Percentiles rank a stretch among this genome's conserved stretches.
These are phyloP conservation scores for Amyloporia xantha DNA, from an alignment of 768 basidiomycete species.

Conservation along the genomic window DNA sequence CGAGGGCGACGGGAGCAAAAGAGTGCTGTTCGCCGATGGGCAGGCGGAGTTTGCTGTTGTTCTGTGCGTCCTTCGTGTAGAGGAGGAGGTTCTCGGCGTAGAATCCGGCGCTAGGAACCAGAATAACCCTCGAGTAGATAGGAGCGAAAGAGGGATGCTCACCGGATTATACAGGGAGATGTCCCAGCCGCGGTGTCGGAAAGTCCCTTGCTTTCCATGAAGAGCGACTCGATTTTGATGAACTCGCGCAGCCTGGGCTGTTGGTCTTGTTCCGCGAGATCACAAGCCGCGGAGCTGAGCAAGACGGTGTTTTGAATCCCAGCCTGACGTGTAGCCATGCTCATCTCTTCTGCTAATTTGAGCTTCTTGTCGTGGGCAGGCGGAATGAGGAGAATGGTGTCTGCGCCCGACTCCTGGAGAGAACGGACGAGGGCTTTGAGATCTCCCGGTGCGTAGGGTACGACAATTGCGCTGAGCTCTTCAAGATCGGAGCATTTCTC, in stretches of 20 bases:
- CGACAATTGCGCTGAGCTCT: not conserved
- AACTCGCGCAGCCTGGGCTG: constrained; percentile 28
- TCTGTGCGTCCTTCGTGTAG: constrained; percentile 23
- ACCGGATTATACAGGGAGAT: constrained; percentile 25
- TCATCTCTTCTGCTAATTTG: constrained; percentile 16
- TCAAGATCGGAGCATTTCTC: not conserved
- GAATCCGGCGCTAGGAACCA: constrained; percentile 19
- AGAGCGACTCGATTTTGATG: constrained; percentile 25
- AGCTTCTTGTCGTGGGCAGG: constrained; percentile 23
- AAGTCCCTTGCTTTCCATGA: constrained; percentile 17
- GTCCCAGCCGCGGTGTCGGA: constrained; percentile 20
- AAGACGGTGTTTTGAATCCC: constrained; percentile 20
- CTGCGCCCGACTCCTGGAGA: constrained; percentile 3
- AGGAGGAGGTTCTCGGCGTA: constrained; percentile 26
- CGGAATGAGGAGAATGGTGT: constrained; percentile 22
- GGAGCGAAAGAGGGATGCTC: not conserved
- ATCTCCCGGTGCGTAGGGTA: not conserved
- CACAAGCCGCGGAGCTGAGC: constrained; percentile 20
- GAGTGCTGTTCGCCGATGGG: constrained; percentile 23
- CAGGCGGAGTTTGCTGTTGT: constrained; percentile 19
- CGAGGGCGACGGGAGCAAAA: constrained; percentile 25
- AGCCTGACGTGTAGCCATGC: constrained; percentile 19
- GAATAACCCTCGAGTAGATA: not conserved
- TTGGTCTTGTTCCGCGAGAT: constrained; percentile 24
- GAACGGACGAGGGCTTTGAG: not conserved